phyloP scores from a whole-genome alignment of 805 yeast genomes.

The Martiniozyma abietophila region DNA sequence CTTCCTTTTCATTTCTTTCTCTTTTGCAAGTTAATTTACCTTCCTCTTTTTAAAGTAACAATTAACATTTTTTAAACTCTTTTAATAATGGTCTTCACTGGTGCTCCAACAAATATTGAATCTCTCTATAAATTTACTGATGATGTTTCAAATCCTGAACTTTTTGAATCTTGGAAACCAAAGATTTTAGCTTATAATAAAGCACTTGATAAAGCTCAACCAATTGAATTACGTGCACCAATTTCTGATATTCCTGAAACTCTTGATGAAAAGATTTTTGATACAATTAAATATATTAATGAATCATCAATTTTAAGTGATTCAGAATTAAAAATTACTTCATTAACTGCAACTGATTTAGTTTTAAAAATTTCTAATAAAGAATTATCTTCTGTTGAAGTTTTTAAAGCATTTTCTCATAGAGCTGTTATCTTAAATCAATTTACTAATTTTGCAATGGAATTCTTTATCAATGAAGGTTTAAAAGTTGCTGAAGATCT shows the following conservation, averaged over 20 bases:
- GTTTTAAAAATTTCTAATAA: constrained; percentile 37
- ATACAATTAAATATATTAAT: constrained; percentile 28
- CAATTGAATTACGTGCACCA: constrained; percentile 24
- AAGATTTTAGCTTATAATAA: constrained; percentile 34
- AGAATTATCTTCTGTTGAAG: constrained; percentile 39
- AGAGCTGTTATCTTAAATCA: constrained; percentile 58
- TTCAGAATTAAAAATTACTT: constrained; percentile 36
- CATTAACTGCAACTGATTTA: constrained; percentile 33
- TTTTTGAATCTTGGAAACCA: constrained; percentile 37
- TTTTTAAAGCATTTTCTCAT: constrained; percentile 55
- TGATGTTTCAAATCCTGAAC: constrained; percentile 29
- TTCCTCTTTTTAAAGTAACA: no score
- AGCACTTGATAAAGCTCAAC: constrained; percentile 19
- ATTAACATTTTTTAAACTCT: no score
- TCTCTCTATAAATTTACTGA: constrained; percentile 24
- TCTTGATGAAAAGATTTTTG: constrained; percentile 28
- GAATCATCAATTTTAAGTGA: constrained; percentile 25
- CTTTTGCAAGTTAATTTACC: no score
- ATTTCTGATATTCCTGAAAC: constrained; percentile 26
- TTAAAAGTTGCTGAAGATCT: constrained; percentile 43
- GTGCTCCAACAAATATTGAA: constrained; percentile 23
- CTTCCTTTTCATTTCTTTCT: no score
- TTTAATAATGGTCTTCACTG: constrained; percentile 12
- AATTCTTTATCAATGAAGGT: constrained; percentile 58
- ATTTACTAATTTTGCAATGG: constrained; percentile 43